Evolutionary conservation across 352 stramenopile genomes (phyloP), one percentile per base, ranked within the genome.

Genomic region (Pythium myriotylum): DNA sequence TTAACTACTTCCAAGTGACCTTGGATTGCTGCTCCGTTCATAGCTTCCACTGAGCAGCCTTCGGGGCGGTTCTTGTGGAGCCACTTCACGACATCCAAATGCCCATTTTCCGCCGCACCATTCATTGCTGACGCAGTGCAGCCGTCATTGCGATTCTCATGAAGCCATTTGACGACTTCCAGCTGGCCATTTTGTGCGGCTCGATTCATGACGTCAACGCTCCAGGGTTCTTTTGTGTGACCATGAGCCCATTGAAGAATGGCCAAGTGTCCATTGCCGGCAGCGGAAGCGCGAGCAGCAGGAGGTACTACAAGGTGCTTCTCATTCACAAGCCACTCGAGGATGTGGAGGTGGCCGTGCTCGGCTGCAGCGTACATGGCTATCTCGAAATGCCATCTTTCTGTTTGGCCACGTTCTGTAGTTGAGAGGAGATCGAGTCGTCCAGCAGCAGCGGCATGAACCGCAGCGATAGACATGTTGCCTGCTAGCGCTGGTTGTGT

Each of bases 51-150:
- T 22, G 42, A 47, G 29, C 54, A 52, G 32, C 54, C 32, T 29
- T 54, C 45, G 22, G 1, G 17, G 24, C 54, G 54, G 12, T 54
- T 42, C 5, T 33, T 4, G 17, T 62, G 42, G 4, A 62, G 41
- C 47, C 54, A 64, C 45, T 64, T 13, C 33, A 64, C 46, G 23
- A 64, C 29, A 3, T 12, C 56, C 5, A 64, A 14, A 22, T 51
- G 46, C 3, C 47, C 47, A 3, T 42, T 16, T 2, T 10, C 46
- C 2, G 56, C 56, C 2, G 56, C 54, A 5, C 9, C 4, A 27
- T 54, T 54, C 42, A 62, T 48, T 4, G 53, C 53, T 9, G n/a
- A 23, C 19, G 42, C 23, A 19, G 42, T 46, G 29, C 54, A 52
- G 32, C 54, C 32, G 4, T 54, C 45, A 16, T 26, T 23, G 45